These are phyloP conservation scores for Mucor circinelloides DNA, from an alignment of 371 early-diverging fungal genomes.

Conservation along the genomic window DNA sequence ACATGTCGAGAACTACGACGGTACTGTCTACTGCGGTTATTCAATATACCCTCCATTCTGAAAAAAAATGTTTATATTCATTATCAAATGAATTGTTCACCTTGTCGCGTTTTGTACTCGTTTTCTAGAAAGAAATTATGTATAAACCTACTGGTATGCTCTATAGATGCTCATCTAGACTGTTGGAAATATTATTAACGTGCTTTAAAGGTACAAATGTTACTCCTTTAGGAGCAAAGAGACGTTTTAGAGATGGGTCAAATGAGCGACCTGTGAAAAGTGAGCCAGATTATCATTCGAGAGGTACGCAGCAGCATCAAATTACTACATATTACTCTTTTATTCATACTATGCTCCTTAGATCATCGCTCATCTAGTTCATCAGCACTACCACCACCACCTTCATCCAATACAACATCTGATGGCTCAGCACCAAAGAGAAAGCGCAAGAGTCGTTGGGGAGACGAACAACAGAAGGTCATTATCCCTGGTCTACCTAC, in stretches of 20 bases:
- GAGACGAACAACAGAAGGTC: constrained; percentile 67
- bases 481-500: constrained; percentile 85
- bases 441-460: constrained; percentile 87
- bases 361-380: neutral
- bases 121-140: constrained; percentile 6
- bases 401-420: constrained; percentile 6
- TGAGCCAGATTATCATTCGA: constrained; percentile 5
- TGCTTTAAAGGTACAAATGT: constrained; percentile 45
- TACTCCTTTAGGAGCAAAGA: constrained; percentile 45
- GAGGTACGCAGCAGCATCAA: neutral
- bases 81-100: no score
- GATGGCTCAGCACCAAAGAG: constrained; percentile 47
- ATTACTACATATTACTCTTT: neutral
- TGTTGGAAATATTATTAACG: neutral
- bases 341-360: neutral
- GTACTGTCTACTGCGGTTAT: no score
- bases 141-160: constrained; percentile 30
- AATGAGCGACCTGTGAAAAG: neutral
- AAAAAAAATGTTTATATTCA: no score
- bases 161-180: neutral
- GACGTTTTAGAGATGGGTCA: constrained; percentile 34
- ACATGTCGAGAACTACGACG: no score
- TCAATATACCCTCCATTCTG: no score
- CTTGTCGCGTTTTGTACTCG: constrained; percentile 1
- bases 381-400: constrained; percentile 2